Conservation (phyloP, 768 basidiomycete species). For the Xanthoconium purpureum region DNA sequence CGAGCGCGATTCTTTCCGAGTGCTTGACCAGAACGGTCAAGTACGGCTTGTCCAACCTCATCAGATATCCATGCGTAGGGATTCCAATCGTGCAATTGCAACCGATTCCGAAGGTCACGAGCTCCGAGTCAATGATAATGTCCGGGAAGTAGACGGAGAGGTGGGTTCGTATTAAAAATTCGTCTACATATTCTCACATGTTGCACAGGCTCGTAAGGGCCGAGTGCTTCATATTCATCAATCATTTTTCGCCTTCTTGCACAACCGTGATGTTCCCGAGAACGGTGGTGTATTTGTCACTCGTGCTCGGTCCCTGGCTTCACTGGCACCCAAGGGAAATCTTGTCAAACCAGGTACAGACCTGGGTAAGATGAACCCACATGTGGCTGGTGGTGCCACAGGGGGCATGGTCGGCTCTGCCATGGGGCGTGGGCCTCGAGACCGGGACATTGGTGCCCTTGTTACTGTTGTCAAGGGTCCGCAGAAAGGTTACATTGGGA, state of each 20-base stretch:
- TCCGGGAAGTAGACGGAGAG: conserved; percentile 89
- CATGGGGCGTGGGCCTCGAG: conserved; percentile 77
- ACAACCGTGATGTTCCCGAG: conserved; percentile 86
- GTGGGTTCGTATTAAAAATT: conserved; percentile 40
- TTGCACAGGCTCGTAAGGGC: conserved; percentile 72
- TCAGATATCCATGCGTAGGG: conserved; percentile 89
- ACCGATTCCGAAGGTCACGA: conserved; percentile 88
- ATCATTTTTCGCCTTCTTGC: conserved; percentile 89
- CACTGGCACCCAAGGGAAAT: conserved; percentile 83
- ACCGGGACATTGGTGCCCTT: conserved; percentile 73
- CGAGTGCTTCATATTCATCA: conserved; percentile 91
- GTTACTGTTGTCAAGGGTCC: conserved; percentile 85
- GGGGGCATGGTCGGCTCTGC: conserved; percentile 83
- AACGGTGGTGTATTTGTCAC: conserved; percentile 96
- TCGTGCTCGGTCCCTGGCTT: conserved; percentile 75
- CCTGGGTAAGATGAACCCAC: conserved; percentile 90
- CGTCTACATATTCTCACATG: not conserved
- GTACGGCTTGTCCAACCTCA: conserved; percentile 87
- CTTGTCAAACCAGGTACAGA: conserved; percentile 66
- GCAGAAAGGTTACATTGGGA: conserved; percentile 86
- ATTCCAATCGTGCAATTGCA: conserved; percentile 79
- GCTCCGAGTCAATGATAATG: conserved; percentile 81
- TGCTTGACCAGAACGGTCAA: conserved; percentile 92
- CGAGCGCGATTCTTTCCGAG: conserved; percentile 92
- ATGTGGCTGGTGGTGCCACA: conserved; percentile 48